Percentiles rank a stretch among this genome's conserved stretches.
Evolutionary conservation across 805 yeast species (phyloP).

Genomic region (Spathaspora passalidarum): DNA sequence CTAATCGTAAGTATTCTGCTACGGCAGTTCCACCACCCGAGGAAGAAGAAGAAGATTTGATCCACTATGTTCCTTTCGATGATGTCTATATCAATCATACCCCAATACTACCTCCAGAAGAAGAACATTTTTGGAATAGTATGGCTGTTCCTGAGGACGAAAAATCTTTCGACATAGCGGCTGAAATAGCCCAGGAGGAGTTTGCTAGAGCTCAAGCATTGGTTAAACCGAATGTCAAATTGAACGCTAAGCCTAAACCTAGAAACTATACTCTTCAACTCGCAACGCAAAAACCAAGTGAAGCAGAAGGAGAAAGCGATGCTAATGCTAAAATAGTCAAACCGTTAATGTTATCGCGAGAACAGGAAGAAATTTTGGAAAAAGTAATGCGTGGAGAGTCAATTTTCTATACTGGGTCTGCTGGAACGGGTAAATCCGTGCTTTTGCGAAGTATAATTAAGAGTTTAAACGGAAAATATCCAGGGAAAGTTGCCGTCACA

Average conservation of each 20-base stretch:
- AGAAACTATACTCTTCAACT: slow-evolving; percentile 7
- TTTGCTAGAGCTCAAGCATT: too few relatives aligned
- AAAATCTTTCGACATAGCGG: too few relatives aligned
- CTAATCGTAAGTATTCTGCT: neutral
- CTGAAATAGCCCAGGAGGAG: too few relatives aligned
- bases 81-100: too few relatives aligned
- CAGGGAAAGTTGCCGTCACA: slow-evolving; percentile 64
- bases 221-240: neutral
- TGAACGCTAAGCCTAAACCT: neutral
- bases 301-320: neutral
- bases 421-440: slow-evolving; percentile 97
- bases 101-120: too few relatives aligned
- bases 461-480: slow-evolving; percentile 44
- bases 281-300: slow-evolving; percentile 10
- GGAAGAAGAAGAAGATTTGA: neutral
- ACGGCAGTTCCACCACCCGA: neutral
- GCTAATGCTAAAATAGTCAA: slow-evolving; percentile 24
- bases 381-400: slow-evolving; percentile 63
- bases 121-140: too few relatives aligned
- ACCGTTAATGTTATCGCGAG: slow-evolving; percentile 42
- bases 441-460: slow-evolving; percentile 65
- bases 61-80: neutral
- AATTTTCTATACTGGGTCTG: slow-evolving; percentile 93
- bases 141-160: too few relatives aligned
- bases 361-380: slow-evolving; percentile 64